phyloP scores from a whole-genome alignment of 2,329 filamentous ascomycete genomes.

The Xylariaceae sp. region DNA sequence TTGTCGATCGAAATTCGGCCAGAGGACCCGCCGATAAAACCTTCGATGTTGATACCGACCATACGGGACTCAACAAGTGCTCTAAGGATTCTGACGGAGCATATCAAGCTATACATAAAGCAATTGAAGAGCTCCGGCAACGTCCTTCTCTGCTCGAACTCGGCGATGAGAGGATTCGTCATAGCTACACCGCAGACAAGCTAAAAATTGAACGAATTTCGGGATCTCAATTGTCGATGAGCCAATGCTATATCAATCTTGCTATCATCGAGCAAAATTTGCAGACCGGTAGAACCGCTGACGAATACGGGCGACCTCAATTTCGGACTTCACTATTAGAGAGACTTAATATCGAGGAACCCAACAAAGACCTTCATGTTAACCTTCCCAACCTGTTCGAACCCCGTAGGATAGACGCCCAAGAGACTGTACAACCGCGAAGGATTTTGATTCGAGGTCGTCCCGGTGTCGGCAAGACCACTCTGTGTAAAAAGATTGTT shows the following conservation, averaged over 20 bases:
- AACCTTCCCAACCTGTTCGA: not conserved
- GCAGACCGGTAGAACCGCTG: not conserved
- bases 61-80: conserved; percentile 3
- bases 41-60: not conserved
- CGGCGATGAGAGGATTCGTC: conserved; percentile 2
- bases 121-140: not conserved
- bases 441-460: conserved; percentile 6
- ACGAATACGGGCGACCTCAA: not conserved
- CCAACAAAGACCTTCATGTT: not conserved
- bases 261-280: not conserved
- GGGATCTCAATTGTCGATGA: not conserved
- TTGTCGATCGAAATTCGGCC: conserved; percentile 1
- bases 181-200: not conserved
- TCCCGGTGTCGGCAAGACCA: conserved; percentile 4
- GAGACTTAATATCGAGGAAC: not conserved
- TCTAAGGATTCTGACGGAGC: not conserved
- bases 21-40: not conserved
- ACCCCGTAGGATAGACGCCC: not conserved
- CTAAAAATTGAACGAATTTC: not conserved
- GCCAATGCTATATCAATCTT: conserved; percentile 3
- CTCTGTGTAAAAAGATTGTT: conserved; percentile 9
- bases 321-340: not conserved
- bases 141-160: conserved; percentile 4
- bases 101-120: not conserved
- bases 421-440: not conserved